Base-by-base conservation (phyloP, 1,139 yeast genomes). In the Candida tropicalis region DNA sequence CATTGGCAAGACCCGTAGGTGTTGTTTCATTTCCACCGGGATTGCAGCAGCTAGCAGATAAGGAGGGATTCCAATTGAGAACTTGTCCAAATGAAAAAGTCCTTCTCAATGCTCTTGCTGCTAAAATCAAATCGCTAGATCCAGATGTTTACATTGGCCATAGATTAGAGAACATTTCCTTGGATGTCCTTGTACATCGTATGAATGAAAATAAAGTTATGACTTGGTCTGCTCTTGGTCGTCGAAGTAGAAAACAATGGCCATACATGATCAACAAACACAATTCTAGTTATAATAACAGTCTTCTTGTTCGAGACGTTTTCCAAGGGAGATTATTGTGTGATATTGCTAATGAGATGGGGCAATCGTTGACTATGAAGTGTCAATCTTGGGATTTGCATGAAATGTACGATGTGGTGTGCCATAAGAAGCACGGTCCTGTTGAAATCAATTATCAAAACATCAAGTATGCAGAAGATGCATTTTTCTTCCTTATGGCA, bases 371-470 rank as follows among this genome's bases (percentile, higher is more conserved):
- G 50, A 90, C 97, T 2, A 73, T 84, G 9, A 89, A 90, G 58
- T 95, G 99, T 68, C 95, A 89, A 61, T 87, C 95, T n/a, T 95
- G 97, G 97, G 95, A 89, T 47, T 72, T 95, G 46, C 75, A 86
- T 9, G 99, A 95, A 66, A 93, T 95, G 97, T 84, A 83, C 55
- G 84, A 82, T 35, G 77, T 88, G 39, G 81, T 87, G 46, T 79
- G 91, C 68, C 75, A 81, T 54, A 76, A 78, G 60, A 75, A 77
- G 51, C 79, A 79, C 48, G 66, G 72, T 10, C 74, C 91, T 6
- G 65, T 82, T 52, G 98, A 91, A 54, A 79, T 87, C 45, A 90
- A 89, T 57, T 79, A 81, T 47, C 81, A 82, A 48, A 82, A 81
- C 49, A 77, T 84, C 9, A 79, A 79, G 55, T 81, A 80, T 53